Evolutionary conservation across 2,329 filamentous ascomycete species (phyloP), one percentile per base, ranked within the genome.

Genomic region (Talaromyces sp.): DNA sequence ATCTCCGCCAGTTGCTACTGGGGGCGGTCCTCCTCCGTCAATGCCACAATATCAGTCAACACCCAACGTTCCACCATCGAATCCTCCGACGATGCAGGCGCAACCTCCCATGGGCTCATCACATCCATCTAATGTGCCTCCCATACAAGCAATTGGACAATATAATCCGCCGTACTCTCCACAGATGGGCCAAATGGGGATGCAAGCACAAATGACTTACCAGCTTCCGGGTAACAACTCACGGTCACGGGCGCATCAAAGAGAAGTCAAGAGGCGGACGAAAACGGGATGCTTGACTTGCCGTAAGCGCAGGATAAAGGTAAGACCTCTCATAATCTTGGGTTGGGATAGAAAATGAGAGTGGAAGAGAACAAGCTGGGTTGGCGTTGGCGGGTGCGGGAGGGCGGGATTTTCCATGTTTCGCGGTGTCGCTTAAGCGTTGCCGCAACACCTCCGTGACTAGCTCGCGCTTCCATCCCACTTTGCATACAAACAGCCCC

Each of bases 231-330:
- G 79, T 35, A 57, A 42, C 12, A 57, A 80, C 61, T 75, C 77
- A n/a, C 59, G 63, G 79, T 76, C 71, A 80, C 83, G 68, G 81
- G 86, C 87, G 69, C 86, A 89, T 73, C 81, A 82, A 76, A 87
- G 89, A 77, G 88, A 91, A 77, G 89, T 91, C 74, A 91, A 91
- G 79, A 82, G 88, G 68, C 82, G 88, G 72, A 91, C 88, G 63
- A 90, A 90, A 77, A 90, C 87, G 1, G 87, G 87, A n/a, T 91
- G 88, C 76, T 73, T 86, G 69, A 86, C 84, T 23, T 86, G 84
- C 76, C 79, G 84, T 70, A 86, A 86, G 74, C 81, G 88, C 69
- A 81, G 88, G 78, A 91, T 91, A 76, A 91, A 91, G 86, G 88
- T 90, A 78, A 76, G 83, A 71, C 18, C 33, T 52, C 58, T 18